Evolutionary conservation across 148 eudicot genomes (phyloP), one percentile per base, ranked within the genome.

Genomic region (Amaranthus cruentus): DNA sequence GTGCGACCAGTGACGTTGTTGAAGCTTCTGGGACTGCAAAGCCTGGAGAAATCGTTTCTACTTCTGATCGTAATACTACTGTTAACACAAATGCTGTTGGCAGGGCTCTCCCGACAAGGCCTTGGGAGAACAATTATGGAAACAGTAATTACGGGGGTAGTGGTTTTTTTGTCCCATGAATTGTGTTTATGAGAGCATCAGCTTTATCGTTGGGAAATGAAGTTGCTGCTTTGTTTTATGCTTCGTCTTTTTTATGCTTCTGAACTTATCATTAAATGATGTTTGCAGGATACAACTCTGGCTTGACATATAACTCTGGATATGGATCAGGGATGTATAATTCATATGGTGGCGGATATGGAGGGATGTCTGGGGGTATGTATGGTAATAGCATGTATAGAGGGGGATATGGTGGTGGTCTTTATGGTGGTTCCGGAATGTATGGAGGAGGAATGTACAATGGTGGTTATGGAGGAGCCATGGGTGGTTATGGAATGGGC

Each of bases 11-110:
- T 77, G 92, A 92, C 18, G 91, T 92, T 44, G 99, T 95, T n/a
- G 97, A 95, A 84, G 92, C 97, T 69, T 95, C 97, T 5, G 99
- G 99, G 66, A 95, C 99, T 38, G 96, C 94, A 18, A 84, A 77
- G 48, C 99, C 99, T 50, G 99, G 97, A 75, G 99, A 95, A 77
- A 85, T 91, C n/a, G 94, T 92, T 68, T 75, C 96, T 7, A 81
- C 89, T 52, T 68, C 91, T 53, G 73, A 87, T 73, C 79, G 87
- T 72, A 88, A 56, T 66, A 73, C 76, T 68, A 21, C 79, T 69
- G 82, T 78, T 8, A 90, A 86, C 69, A 84, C 78, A 38, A 91
- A 87, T 66, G 81, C 90, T 59, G 82, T 85, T 73, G 96, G 88
- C 57, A 87, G 96, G 80, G 90, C 97, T 73, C 83, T 95, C 14